Evolutionary conservation across 2,329 filamentous ascomycete species (phyloP), one percentile per base, ranked within the genome.

Genomic region (Lachnellula hyalina): DNA sequence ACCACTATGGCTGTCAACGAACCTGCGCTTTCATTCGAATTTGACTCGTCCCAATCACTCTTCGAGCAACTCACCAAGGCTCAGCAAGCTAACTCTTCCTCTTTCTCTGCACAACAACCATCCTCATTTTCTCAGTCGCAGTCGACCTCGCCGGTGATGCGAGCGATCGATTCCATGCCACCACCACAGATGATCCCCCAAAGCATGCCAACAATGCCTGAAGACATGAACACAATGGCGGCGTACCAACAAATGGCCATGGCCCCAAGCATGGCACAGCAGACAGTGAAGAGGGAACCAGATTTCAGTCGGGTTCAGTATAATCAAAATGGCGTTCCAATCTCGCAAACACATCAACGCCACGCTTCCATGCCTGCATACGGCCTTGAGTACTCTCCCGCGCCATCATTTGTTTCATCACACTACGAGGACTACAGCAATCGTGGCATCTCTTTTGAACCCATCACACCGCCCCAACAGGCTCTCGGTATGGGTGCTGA

Each of bases 31-130:
- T 99, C 94, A 1, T 99, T 99, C 77, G 91, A 99, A 75, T 99
- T 96, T 75, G 94, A 99, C 77, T 96, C 94, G 23, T 97, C 94
- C 35, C 94, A 99, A 76, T 97, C 94, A 64, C 86, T 99, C 58
- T 99, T 96, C 72, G 94, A 99, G 80, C 94, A 99, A 79, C 86
- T 99, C 77, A 99, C 94, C 67, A 99, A 97, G 79, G 92, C 93
- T 47, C 94, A 99, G 75, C 94, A 97, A 81, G 93, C 92, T 73
- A 97, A 96, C 77, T 95, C 93, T 7, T 97, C 94, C 3, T 96
- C 93, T 1, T 97, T 96, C 80, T 90, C 84, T 74, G 89, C 89
- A 61, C 88, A 92, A 67, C 82, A 85, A 66, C 65, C 78, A 73
- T 74, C 77, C 74, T 70, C 63, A 55, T 58, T 67, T 35, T 73